These are phyloP conservation scores for Synchytrium microbalum DNA, from an alignment of 371 early-diverging fungal species.

Conservation along the genomic window DNA sequence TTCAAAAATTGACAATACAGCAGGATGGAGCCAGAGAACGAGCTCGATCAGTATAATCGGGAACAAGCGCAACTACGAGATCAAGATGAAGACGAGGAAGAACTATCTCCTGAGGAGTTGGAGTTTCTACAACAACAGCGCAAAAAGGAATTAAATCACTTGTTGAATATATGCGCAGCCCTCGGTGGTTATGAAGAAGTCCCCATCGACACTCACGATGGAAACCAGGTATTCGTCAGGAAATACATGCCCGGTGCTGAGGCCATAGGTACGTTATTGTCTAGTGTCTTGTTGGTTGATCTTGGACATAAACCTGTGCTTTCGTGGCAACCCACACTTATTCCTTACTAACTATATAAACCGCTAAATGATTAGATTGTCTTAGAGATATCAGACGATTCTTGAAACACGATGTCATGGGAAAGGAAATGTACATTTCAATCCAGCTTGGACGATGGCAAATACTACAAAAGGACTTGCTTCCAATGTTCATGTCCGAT, in stretches of 20 bases:
- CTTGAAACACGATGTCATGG: slow-evolving; percentile 62
- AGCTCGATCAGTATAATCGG: too few species aligned
- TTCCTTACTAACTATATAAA: too few species aligned
- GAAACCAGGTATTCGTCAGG: slow-evolving; percentile 17
- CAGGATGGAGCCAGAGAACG: too few species aligned
- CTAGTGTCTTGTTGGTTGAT: neutral
- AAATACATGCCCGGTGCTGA: slow-evolving; percentile 73
- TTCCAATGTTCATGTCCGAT: slow-evolving; percentile 64
- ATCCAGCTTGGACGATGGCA: slow-evolving; percentile 63
- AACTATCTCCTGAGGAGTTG: too few species aligned
- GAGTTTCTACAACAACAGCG: slow-evolving; percentile 1
- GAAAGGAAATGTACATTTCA: slow-evolving; percentile 51
- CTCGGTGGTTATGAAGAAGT: slow-evolving; percentile 71
- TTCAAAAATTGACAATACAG: too few species aligned
- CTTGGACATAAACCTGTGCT: too few species aligned
- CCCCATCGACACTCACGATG: too few species aligned
- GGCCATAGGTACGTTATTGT: slow-evolving; percentile 49
- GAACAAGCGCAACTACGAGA: too few species aligned
- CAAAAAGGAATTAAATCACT: slow-evolving; percentile 28
- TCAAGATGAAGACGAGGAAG: too few species aligned
- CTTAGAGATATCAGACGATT: slow-evolving; percentile 67
- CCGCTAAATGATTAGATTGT: too few species aligned
- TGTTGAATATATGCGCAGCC: slow-evolving; percentile 71
- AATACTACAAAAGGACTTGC: slow-evolving; percentile 62
- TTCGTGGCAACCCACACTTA: slow-evolving; percentile 44